These are phyloP conservation scores for Hypoxylon sp. DNA, from an alignment of 2,329 filamentous ascomycete genomes.

Conservation along the genomic window DNA sequence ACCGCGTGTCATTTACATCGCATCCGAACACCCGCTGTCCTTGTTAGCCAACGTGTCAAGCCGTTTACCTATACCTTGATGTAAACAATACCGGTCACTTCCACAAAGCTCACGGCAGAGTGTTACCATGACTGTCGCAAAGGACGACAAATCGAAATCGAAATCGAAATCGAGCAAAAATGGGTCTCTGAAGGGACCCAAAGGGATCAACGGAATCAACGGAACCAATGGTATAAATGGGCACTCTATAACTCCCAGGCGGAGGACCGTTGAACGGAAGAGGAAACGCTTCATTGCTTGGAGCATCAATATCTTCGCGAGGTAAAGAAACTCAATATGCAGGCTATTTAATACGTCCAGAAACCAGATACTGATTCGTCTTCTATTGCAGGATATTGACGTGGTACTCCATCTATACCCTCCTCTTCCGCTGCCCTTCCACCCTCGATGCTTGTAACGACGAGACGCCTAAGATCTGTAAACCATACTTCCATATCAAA, in stretches of 20 bases:
- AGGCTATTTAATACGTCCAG: slow-evolving; percentile 7
- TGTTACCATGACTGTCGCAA: slow-evolving; percentile 44
- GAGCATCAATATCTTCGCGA: slow-evolving; percentile 66
- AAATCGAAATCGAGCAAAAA: slow-evolving; percentile 52
- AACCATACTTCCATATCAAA: slow-evolving; percentile 81
- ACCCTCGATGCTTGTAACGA: slow-evolving; percentile 76
- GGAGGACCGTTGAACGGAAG: slow-evolving; percentile 47
- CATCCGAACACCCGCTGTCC: slow-evolving; percentile 6
- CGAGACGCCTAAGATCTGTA: slow-evolving; percentile 82
- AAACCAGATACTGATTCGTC: slow-evolving; percentile 36
- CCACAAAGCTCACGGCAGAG: slow-evolving; percentile 9
- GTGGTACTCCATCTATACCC: slow-evolving; percentile 88
- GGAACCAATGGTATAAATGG: slow-evolving; percentile 57
- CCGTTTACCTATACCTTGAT: slow-evolving; percentile 28
- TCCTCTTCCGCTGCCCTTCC: slow-evolving; percentile 86
- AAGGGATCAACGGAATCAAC: slow-evolving; percentile 47
- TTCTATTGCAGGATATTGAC: slow-evolving; percentile 73
- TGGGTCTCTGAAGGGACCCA: slow-evolving; percentile 56
- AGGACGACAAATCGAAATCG: slow-evolving; percentile 42
- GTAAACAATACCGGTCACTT: slow-evolving; percentile 23
- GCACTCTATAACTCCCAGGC: slow-evolving; percentile 55
- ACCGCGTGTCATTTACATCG: slow-evolving; percentile 18
- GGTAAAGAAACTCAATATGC: slow-evolving; percentile 55
- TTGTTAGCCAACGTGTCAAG: slow-evolving; percentile 24
- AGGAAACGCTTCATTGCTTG: slow-evolving; percentile 56